These are phyloP conservation scores for Agaricus bisporus DNA, from an alignment of 768 basidiomycete genomes.

Conservation along the genomic window DNA sequence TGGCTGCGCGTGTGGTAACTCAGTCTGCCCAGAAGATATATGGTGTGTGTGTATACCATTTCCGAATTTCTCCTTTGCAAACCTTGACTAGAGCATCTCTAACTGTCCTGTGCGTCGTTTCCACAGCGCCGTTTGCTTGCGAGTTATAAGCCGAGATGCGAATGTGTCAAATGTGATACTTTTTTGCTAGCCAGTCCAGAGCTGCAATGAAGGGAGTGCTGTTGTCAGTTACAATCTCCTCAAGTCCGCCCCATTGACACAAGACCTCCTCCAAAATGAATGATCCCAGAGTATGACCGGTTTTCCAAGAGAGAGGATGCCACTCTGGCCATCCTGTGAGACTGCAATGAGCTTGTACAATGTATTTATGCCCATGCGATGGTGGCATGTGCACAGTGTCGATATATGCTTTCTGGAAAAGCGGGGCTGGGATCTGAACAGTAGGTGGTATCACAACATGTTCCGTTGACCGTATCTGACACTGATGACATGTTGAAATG, in stretches of 20 bases:
- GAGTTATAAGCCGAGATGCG: slow-evolving; percentile 20
- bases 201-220: slow-evolving; percentile 24
- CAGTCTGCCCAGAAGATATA: slow-evolving; percentile 25
- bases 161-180: slow-evolving; percentile 25
- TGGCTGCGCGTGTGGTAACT: slow-evolving; percentile 18
- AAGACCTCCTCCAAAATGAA: slow-evolving; percentile 18
- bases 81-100: slow-evolving; percentile 21
- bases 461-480: slow-evolving; percentile 19
- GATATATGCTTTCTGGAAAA: slow-evolving; percentile 30
- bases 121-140: slow-evolving; percentile 27
- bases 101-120: slow-evolving; percentile 18
- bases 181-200: slow-evolving; percentile 9
- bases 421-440: slow-evolving; percentile 17
- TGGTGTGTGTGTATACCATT: slow-evolving; percentile 20
- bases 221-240: slow-evolving; percentile 34
- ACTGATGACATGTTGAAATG: slow-evolving; percentile 22
- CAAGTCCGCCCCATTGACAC: slow-evolving; percentile 23
- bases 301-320: slow-evolving; percentile 21
- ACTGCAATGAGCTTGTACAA: slow-evolving; percentile 30
- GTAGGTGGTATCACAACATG: slow-evolving; percentile 20
- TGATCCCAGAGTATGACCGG: slow-evolving; percentile 15
- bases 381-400: slow-evolving; percentile 36
- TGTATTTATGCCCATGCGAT: slow-evolving; percentile 23
- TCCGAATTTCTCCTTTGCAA: slow-evolving; percentile 15
- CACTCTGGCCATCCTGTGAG: slow-evolving; percentile 29